A percentile compares a stretch with the other conserved stretches of the same genome.
Evolutionary conservation across 1,139 yeast genomes (phyloP).

Genomic region (Yamadazyma sp.): DNA sequence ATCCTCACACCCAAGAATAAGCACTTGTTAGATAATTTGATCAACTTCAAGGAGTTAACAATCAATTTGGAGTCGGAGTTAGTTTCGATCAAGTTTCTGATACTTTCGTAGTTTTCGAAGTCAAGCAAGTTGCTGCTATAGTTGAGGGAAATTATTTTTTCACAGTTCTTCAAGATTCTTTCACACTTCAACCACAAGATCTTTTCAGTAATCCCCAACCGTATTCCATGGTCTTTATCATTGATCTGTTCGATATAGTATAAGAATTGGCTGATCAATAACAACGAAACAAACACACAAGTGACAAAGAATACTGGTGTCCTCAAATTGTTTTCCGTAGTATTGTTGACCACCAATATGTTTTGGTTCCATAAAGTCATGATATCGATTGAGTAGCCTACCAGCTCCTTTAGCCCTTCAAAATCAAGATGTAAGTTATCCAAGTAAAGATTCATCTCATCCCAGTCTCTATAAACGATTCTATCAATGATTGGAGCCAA

Average conservation of each 20-base stretch:
- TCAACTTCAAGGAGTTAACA: slow-evolving; percentile 18
- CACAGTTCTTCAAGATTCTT: slow-evolving; percentile 54
- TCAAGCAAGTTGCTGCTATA: slow-evolving; percentile 12
- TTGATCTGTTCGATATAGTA: slow-evolving; percentile 47
- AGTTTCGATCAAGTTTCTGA: slow-evolving; percentile 20
- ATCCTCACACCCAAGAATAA: slow-evolving; percentile 69
- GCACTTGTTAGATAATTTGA: slow-evolving; percentile 50
- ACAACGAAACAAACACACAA: slow-evolving; percentile 60
- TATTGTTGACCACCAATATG: slow-evolving; percentile 59
- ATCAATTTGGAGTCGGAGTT: slow-evolving; percentile 17
- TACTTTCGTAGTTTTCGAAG: slow-evolving; percentile 34
- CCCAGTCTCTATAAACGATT: slow-evolving; percentile 66
- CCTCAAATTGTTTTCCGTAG: slow-evolving; percentile 62
- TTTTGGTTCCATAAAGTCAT: slow-evolving; percentile 70
- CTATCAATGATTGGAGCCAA: slow-evolving; percentile 56
- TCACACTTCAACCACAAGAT: slow-evolving; percentile 56
- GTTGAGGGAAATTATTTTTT: slow-evolving; percentile 26
- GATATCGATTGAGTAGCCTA: slow-evolving; percentile 57
- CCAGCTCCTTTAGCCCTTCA: slow-evolving; percentile 59
- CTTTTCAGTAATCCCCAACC: slow-evolving; percentile 32
- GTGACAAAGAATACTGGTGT: slow-evolving; percentile 76
- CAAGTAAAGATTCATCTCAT: slow-evolving; percentile 55
- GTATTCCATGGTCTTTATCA: slow-evolving; percentile 19
- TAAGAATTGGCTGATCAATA: slow-evolving; percentile 62
- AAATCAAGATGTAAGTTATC: slow-evolving; percentile 44